A percentile compares a stretch with the other conserved stretches of the same genome.
Evolutionary conservation across 108 stramenopile genomes (phyloP).

Genomic region (Pseudonitzschia pungens): DNA sequence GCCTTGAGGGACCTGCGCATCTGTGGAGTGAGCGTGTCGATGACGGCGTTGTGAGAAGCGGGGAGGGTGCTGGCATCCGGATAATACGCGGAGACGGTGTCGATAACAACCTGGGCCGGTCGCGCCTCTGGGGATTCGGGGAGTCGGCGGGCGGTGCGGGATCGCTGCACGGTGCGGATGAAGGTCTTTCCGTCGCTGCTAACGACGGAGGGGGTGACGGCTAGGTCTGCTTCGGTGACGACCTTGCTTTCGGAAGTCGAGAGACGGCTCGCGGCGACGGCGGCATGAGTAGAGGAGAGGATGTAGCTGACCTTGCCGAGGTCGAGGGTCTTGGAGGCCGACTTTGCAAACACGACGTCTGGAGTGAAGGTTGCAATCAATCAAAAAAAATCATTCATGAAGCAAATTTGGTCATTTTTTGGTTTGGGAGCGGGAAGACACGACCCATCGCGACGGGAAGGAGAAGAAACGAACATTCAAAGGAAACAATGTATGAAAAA

Average conservation of each 20-base stretch:
- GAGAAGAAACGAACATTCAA: not conserved
- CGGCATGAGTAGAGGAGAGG: conserved; percentile 13
- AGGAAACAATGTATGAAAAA: not conserved
- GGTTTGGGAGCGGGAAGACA: no score
- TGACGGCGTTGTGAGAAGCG: conserved; percentile 36
- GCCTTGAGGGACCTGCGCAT: conserved; percentile 24
- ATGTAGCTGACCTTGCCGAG: conserved; percentile 25
- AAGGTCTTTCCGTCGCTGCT: conserved; percentile 29
- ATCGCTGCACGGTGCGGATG: conserved; percentile 11
- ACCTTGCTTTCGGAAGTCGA: conserved; percentile 6
- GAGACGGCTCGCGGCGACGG: conserved; percentile 3
- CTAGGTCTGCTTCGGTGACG: conserved; percentile 2
- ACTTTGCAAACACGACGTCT: conserved; percentile 29
- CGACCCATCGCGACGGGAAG: no score
- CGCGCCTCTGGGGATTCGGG: not conserved
- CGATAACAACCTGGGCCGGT: conserved; percentile 24
- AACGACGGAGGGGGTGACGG: conserved; percentile 16
- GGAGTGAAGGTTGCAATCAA: no score
- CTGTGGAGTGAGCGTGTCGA: conserved; percentile 22
- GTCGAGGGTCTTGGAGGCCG: conserved; percentile 25
- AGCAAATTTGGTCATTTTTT: not conserved
- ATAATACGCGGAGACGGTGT: conserved; percentile 19
- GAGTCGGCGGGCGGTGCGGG: not conserved
- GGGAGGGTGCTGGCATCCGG: not conserved
- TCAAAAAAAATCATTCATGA: no score